Evolutionary conservation across 768 basidiomycete genomes (phyloP), one percentile per base, ranked within the genome.

Genomic region (Tephrocybe rancida): DNA sequence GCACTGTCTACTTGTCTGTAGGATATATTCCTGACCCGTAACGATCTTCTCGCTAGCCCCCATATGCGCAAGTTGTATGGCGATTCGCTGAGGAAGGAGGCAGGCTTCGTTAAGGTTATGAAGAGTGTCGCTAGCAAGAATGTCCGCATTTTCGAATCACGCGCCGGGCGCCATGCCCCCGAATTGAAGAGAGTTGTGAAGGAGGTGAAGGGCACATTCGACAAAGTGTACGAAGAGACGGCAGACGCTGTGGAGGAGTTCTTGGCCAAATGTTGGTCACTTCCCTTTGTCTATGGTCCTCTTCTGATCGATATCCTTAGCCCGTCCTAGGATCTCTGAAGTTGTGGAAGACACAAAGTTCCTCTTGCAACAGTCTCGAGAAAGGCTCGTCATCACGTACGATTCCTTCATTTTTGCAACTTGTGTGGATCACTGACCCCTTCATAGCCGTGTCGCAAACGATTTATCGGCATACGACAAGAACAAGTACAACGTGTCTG

Each of bases 31-130:
- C 16, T 30, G 26, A 18, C 27, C 44, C 50, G 34, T 32, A 21
- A 25, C 26, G 42, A 27, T 29, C 14, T 44, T 3, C 10, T 39
- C 14, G 0, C 41, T 50, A 98, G 96, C 61, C 97, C 97, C n/a
- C 97, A 98, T 71, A 98, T 98, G 97, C 86, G 83, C 56, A 94
- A 92, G 67, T 78, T 98, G 18, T 99, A 99, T 68, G 96, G 97
- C 2, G 86, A 95, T 64, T 86, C 90, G 13, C 75, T 99, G 11
- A 87, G 97, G 58, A 93, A 95, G 70, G 96, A 98, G 54, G 96
- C 95, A 1, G 97, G 97, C 47, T 90, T 98, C 58, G 92, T 96
- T 61, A 97, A 98, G 75, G 95, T 98, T n/a, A 87, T 99, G 70
- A 95, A 95, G 72, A 90, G 81, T 54, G 92, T 95, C 9, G 95